Percentiles rank a stretch among this genome's conserved stretches.
phyloP scores from a whole-genome alignment of 164 flowering plant species.

The Kalanchoe fedtschenkoi region DNA sequence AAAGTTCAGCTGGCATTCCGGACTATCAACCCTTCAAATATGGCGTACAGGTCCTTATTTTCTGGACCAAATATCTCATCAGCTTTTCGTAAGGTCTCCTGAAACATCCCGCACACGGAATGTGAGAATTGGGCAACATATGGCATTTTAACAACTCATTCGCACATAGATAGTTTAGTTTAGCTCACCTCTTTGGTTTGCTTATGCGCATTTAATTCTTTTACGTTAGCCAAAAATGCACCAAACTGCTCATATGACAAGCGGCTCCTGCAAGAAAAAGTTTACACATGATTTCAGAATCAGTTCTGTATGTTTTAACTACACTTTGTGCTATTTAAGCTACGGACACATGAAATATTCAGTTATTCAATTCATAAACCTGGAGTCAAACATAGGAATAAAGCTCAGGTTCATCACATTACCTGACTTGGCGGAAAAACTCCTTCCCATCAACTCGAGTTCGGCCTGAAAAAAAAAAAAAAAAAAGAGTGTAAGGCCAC shows the following conservation, averaged over 20 bases:
- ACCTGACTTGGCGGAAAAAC: conserved; percentile 96
- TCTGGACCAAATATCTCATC: conserved; percentile 83
- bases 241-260: conserved; percentile 90
- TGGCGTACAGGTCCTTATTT: conserved; percentile 66
- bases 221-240: conserved; percentile 83
- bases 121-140: not conserved
- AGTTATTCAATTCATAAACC: not conserved
- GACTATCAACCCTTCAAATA: conserved; percentile 75
- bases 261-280: conserved; percentile 46
- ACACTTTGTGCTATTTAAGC: not conserved
- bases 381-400: not conserved
- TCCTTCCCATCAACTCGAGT: conserved; percentile 92
- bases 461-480: conserved; percentile 42
- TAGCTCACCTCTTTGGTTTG: conserved; percentile 60
- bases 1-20: conserved; percentile 41
- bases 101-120: conserved; percentile 13
- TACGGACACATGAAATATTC: not conserved
- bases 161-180: conserved; percentile 6
- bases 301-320: not conserved
- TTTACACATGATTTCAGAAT: conserved; percentile 2
- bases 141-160: not conserved
- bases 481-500: not conserved
- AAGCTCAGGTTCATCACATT: conserved; percentile 9
- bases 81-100: conserved; percentile 82
- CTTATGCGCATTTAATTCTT: conserved; percentile 86